Evolutionary conservation across 1,284 basidiomycete genomes (phyloP), one percentile per base, ranked within the genome.

Genomic region (Gomphus bonarii): DNA sequence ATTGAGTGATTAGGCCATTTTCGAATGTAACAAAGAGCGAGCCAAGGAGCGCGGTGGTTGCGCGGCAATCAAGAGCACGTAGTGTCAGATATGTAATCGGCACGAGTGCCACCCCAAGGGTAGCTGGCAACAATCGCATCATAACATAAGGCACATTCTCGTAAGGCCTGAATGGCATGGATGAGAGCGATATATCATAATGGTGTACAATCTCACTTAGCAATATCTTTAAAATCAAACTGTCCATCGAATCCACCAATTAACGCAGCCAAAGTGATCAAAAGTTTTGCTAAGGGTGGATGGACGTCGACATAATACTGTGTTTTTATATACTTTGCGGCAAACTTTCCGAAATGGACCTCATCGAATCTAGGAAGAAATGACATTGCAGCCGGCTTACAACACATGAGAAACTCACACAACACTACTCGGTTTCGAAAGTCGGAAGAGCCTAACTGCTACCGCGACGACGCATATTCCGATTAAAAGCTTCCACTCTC

Each of bases 161-260:
- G 69, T 95, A 97, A 22, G 80, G 70, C 70, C 91, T 94, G 65
- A 0, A 40, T 51, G 28, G 42, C 35, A 43, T 61, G 54, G 61
- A 35, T 36, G 44, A 11, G 28, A 61, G 49, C 44, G 42, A 56
- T 9, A 8, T 18, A 6, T 10, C 3, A 51, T n/a, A n/a, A 46
- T 9, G 18, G 8, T 25, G 43, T 3, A 14, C 38, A 31, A 22
- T 78, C 89, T 62, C 66, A 92, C 91, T 91, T 93, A 72, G 85
- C 93, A 63, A 99, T 98, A 61, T 97, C 92, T 69, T 95, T 91
- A 71, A 99, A 99, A 69, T 97, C 93, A 68, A 97, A 97, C 50
- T 89, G 76, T 1, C 95, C 97, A 63, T 95, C 79, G 66, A 91
- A 99, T n/a, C 97, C 91, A 54, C 82, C 88, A 4, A 97, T 60